phyloP scores from a whole-genome alignment of 2,329 filamentous ascomycete genomes.

The Ilyonectria mors-panacis region DNA sequence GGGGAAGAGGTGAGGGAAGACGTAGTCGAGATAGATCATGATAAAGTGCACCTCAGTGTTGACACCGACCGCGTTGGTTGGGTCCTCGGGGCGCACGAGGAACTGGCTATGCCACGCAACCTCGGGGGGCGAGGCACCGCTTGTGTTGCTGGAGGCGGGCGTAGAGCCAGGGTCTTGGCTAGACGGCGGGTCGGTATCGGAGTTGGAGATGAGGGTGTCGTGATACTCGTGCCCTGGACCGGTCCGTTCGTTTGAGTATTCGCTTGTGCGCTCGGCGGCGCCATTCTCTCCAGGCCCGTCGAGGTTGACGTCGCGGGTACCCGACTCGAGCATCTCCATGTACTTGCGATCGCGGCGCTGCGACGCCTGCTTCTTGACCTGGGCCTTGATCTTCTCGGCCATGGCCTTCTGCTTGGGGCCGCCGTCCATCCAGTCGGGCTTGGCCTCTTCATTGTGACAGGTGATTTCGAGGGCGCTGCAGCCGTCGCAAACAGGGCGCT shows the following conservation, averaged over 20 bases:
- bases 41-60: conserved; percentile 59
- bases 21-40: conserved; percentile 74
- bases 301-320: conserved; percentile 49
- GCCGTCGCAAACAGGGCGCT: conserved; percentile 64
- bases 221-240: conserved; percentile 21
- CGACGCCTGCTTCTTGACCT: conserved; percentile 69
- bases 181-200: conserved; percentile 48
- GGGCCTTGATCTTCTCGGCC: conserved; percentile 68
- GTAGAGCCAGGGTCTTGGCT: conserved; percentile 45
- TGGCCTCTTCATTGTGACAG: conserved; percentile 67
- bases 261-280: not conserved
- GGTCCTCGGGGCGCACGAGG: conserved; percentile 41
- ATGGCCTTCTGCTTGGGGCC: conserved; percentile 64
- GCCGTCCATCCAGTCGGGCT: conserved; percentile 72
- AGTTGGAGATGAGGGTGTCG: conserved; percentile 40
- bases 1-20: conserved; percentile 75
- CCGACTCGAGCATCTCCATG: conserved; percentile 58
- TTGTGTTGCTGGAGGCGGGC: conserved; percentile 51
- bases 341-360: conserved; percentile 66
- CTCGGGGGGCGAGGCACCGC: conserved; percentile 51
- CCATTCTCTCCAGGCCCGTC: conserved; percentile 25
- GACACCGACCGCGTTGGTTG: conserved; percentile 36
- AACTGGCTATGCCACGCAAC: conserved; percentile 52
- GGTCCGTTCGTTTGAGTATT: not conserved
- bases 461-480: conserved; percentile 70